Percentiles rank a stretch among this genome's conserved stretches.
These are phyloP conservation scores for Mycosarcoma maydis DNA, from an alignment of 1,284 basidiomycete genomes.

Conservation along the genomic window DNA sequence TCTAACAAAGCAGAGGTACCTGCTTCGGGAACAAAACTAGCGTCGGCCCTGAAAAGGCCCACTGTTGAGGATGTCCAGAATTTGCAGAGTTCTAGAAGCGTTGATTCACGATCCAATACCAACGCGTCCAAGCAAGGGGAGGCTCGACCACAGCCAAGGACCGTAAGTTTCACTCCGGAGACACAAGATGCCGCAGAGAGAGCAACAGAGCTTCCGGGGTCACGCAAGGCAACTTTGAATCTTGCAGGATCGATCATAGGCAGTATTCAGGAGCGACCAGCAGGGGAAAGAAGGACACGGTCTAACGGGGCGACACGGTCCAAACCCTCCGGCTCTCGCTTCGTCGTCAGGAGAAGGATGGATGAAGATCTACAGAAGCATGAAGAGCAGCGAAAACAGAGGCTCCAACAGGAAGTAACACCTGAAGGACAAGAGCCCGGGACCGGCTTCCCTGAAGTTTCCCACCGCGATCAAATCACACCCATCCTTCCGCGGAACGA, in stretches of 20 bases:
- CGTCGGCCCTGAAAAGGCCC: no score
- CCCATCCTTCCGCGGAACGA: slow-evolving; percentile 26
- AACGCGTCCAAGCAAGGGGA: no score
- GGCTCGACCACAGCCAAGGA: slow-evolving; percentile 1
- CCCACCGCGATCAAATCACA: slow-evolving; percentile 30
- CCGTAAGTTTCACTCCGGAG: slow-evolving; percentile 18
- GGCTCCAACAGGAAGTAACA: slow-evolving; percentile 5
- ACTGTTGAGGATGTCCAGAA: no score
- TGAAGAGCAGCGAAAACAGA: slow-evolving; percentile 28
- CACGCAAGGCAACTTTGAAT: slow-evolving; percentile 5
- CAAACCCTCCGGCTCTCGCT: slow-evolving; percentile 33
- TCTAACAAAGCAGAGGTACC: slow-evolving; percentile 8
- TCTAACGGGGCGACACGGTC: not conserved
- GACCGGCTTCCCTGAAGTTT: slow-evolving; percentile 39
- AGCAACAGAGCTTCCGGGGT: not conserved
- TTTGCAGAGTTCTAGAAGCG: no score
- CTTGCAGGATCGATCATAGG: slow-evolving; percentile 34
- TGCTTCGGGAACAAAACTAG: not conserved
- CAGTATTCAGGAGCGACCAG: slow-evolving; percentile 35
- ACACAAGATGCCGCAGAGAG: not conserved
- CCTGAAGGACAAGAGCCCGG: slow-evolving; percentile 28
- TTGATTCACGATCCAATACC: no score
- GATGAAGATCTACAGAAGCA: slow-evolving; percentile 44
- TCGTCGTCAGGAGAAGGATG: slow-evolving; percentile 38
- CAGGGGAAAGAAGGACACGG: slow-evolving; percentile 11